Evolutionary conservation across 2,329 filamentous ascomycete species (phyloP), one percentile per base, ranked within the genome.

Genomic region (Penicillium sp.): DNA sequence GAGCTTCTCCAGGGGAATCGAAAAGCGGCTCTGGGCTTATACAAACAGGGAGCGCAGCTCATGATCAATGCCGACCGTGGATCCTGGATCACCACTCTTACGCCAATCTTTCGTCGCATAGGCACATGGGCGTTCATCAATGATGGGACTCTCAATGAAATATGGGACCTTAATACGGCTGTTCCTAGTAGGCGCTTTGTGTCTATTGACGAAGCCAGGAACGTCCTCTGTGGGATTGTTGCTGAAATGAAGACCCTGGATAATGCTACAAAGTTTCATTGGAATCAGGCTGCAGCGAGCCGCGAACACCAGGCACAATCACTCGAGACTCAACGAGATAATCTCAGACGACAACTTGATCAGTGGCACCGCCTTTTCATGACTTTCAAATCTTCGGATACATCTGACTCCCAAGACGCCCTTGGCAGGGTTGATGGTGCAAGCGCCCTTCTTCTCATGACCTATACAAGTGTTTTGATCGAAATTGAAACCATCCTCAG

Each of bases 1-100:
- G 65, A 68, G 26, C 58, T 69, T 7, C 45, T 68, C 3, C 65
- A 66, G 37, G 67, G 65, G 12, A 66, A 68, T 37, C 53, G 60
- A 38, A 45, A 56, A 37, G 64, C 54, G 15, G 65, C 67, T 12
- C 30, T 61, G 13, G 17, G 12, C 19, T 35, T 68, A 12, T 64
- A 62, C 24, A 61, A 50, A 30, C 53, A 66, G 26, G 67, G 67
- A 0, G 53, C 42, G 2, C 64, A 51, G n/a, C 47, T 69, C 17
- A 50, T 68, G 44, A 33, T 50, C 22, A 59, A 37, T 22, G 60
- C 47, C 7, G 33, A 58, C 44, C 9, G 49, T 37, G 22, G 37
- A 8, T 19, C 56, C 2, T 30, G 51, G 51, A 56, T 53, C n/a
- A n/a, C 63, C 15, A 42, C 51, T 28, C 37, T 67, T 3, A 53